phyloP scores from a whole-genome alignment of 2,329 filamentous ascomycete species.

The Grosmannia clavigera region DNA sequence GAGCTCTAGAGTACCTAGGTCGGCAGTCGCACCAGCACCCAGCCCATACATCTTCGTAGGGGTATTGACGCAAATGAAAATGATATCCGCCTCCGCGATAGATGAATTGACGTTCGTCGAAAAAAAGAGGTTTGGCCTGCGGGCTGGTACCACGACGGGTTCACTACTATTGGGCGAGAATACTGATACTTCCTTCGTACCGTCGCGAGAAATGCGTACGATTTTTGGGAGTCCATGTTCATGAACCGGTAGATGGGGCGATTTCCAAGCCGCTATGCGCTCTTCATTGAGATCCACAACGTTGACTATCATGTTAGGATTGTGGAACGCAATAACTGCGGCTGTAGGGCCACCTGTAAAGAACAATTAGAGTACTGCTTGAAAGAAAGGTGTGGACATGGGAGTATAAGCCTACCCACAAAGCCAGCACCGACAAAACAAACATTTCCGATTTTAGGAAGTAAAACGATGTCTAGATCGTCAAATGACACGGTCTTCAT shows the following conservation, averaged over 20 bases:
- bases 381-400: neutral
- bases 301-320: slow-evolving; percentile 1
- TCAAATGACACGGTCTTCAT: neutral
- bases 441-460: neutral
- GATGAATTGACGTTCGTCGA: neutral
- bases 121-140: slow-evolving; percentile 2
- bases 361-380: neutral
- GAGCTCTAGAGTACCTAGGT: slow-evolving; percentile 1
- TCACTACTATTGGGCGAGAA: neutral
- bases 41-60: slow-evolving; percentile 4
- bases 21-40: slow-evolving; percentile 1
- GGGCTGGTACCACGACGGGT: neutral
- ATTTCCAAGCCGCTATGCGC: slow-evolving; percentile 4
- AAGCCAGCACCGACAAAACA: slow-evolving; percentile 6
- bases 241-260: slow-evolving; percentile 1
- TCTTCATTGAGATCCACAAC: slow-evolving; percentile 3
- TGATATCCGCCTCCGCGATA: slow-evolving; percentile 1
- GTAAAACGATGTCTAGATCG: neutral
- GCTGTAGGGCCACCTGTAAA: slow-evolving; percentile 2
- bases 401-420: neutral
- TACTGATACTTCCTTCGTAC: neutral
- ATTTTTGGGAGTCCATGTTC: neutral
- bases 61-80: slow-evolving; percentile 6
- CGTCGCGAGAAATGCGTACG: slow-evolving; percentile 2
- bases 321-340: slow-evolving; percentile 1